phyloP scores from a whole-genome alignment of 129 eudicot genomes.

The Cynara cardunculus region DNA sequence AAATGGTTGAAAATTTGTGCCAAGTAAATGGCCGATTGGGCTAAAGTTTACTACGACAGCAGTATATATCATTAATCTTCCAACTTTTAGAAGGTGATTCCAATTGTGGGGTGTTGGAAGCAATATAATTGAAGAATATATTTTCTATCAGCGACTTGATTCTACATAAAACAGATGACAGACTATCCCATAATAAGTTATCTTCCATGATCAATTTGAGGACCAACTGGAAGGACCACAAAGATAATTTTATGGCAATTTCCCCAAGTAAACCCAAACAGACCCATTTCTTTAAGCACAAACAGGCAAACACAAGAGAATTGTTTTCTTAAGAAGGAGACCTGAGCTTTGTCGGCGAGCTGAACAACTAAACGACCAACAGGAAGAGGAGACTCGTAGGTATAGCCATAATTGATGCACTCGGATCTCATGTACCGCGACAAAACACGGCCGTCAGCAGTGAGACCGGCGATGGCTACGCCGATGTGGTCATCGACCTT shows the following conservation, averaged over 20 bases:
- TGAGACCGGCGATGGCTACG: slow-evolving; percentile 95
- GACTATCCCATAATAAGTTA: not conserved
- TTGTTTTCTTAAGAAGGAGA: not conserved
- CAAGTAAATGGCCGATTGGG: not conserved
- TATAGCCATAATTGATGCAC: slow-evolving; percentile 67
- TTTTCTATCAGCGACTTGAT: not conserved
- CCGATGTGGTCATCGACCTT: slow-evolving; percentile 98
- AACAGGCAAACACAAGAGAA: not conserved
- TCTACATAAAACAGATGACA: not conserved
- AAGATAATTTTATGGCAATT: not conserved
- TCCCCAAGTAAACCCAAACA: slow-evolving; percentile 15
- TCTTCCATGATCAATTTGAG: not conserved
- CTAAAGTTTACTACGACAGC: not conserved
- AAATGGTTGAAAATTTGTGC: not conserved
- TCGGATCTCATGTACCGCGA: slow-evolving; percentile 94
- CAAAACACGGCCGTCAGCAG: slow-evolving; percentile 94
- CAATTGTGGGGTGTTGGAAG: not conserved
- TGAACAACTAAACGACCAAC: slow-evolving; percentile 97
- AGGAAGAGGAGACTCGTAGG: slow-evolving; percentile 83
- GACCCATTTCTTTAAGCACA: not conserved
- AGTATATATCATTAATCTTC: not conserved
- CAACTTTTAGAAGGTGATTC: not conserved
- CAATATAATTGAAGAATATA: not conserved
- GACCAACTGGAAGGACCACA: not conserved
- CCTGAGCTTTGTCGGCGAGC: slow-evolving; percentile 99